Conservation (phyloP, 2,329 filamentous ascomycete species). For the Verticillium isaacii region DNA sequence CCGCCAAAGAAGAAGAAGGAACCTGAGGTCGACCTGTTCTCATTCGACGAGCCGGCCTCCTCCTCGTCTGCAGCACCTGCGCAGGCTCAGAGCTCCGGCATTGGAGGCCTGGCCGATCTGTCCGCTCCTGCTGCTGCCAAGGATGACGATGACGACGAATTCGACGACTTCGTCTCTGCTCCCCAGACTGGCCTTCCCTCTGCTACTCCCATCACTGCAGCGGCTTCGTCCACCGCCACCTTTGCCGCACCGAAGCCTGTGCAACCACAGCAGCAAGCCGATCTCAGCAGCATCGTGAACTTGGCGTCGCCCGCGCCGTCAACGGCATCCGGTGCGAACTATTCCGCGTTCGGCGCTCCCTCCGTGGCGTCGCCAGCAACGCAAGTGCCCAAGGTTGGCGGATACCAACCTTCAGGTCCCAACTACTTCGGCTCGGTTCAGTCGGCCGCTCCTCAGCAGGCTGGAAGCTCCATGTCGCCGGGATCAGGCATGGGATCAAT, state of each 20-base stretch:
- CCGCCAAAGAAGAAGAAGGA: constrained; percentile 80
- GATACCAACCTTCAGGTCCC: constrained; percentile 73
- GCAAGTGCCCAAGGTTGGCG: constrained; percentile 50
- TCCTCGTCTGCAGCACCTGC: constrained; percentile 38
- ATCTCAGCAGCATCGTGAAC: constrained; percentile 72
- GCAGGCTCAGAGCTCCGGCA: constrained; percentile 33
- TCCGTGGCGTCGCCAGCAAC: constrained; percentile 30
- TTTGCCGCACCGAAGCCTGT: constrained; percentile 81
- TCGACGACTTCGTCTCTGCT: constrained; percentile 96
- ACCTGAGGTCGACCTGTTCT: constrained; percentile 88
- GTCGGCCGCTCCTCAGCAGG: constrained; percentile 23
- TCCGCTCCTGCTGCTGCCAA: constrained; percentile 23
- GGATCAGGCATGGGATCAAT: constrained; percentile 33
- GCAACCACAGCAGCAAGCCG: constrained; percentile 74
- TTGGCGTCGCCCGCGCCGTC: constrained; percentile 69
- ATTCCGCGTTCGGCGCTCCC: constrained; percentile 57
- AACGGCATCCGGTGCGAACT: constrained; percentile 53
- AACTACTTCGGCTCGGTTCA: constrained; percentile 94
- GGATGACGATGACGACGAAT: constrained; percentile 79
- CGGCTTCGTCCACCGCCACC: constrained; percentile 55
- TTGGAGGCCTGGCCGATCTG: constrained; percentile 38
- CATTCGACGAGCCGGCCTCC: constrained; percentile 73
- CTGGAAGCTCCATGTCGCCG: constrained; percentile 13
- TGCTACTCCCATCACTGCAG: constrained; percentile 43
- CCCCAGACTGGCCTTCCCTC: constrained; percentile 27